These are phyloP conservation scores for Geotrichum macrosporum DNA, from an alignment of 1,139 yeast genomes.

Conservation along the genomic window DNA sequence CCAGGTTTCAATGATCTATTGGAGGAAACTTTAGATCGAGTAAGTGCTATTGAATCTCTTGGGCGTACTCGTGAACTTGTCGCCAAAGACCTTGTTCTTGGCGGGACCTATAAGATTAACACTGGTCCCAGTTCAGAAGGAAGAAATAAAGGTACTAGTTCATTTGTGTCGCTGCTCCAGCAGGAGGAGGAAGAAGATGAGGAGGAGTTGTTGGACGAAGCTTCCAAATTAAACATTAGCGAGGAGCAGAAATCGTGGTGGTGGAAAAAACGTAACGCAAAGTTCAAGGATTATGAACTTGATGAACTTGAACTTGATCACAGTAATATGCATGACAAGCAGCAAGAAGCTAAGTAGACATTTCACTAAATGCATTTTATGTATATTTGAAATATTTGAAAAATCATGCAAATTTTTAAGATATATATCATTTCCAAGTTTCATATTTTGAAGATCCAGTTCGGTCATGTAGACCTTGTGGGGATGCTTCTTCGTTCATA, in stretches of 20 bases:
- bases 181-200: slow-evolving; percentile 23
- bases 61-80: slow-evolving; percentile 80
- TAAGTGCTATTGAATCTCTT: slow-evolving; percentile 69
- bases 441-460: no score
- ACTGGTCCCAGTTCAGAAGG: slow-evolving; percentile 15
- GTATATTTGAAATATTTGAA: no score
- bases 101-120: slow-evolving; percentile 39
- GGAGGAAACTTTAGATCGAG: slow-evolving; percentile 65
- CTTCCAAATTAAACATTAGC: slow-evolving; percentile 14
- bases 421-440: no score
- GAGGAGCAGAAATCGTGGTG: slow-evolving; percentile 21
- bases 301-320: slow-evolving; percentile 2
- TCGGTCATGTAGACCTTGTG: no score
- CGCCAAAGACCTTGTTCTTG: slow-evolving; percentile 61
- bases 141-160: no score
- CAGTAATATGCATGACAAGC: no score
- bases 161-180: slow-evolving; percentile 14
- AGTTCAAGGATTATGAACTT: slow-evolving; percentile 9
- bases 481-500: no score
- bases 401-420: no score
- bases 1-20: slow-evolving; percentile 69
- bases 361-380: no score
- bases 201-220: slow-evolving; percentile 16
- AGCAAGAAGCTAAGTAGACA: no score
- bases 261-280: slow-evolving; percentile 20